Base-by-base conservation (phyloP, 2,329 filamentous ascomycete species). In the Sporothrix luriei region DNA sequence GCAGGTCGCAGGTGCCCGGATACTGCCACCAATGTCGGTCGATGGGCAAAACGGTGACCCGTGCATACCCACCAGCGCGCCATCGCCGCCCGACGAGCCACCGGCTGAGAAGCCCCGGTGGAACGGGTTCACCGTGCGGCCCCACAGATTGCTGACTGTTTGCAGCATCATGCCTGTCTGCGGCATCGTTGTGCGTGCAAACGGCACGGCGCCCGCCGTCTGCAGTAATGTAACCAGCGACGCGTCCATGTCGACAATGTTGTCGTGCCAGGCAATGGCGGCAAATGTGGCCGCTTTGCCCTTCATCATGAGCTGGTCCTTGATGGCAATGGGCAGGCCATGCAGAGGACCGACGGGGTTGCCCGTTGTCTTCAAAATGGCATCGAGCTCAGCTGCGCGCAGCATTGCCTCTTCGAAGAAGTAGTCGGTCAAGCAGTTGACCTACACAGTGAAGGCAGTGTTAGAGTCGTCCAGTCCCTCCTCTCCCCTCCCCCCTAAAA, bases 251-350 rank as follows among this genome's bases (percentile, higher is more conserved):
- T 73, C 43, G 10, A 69, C 52, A 2, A 72, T 65, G 48, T 73
- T 71, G 16, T 72, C 70, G 55, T 70, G 64, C 65, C 65, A 69
- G 1, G 62, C 51, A 57, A 49, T 24, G 16, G 69, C 61, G 13
- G n/a, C 52, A 19, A 68, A 61, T 14, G 48, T 66, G 9, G 52
- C 70, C 2, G 71, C 66, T 46, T 75, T 62, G 21, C 68, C 70
- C 33, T 48, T 54, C 49, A 71, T 49, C 19, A 57, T 48, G 29
- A 70, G 59, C 24, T 70, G 68, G 43, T 71, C 70, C 64, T 84
- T 84, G 24, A 84, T 72, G 59, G 81, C 83, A 9, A 84, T 73
- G 0, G 86, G 86, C 1, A 88, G 76, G 24, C 79, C 79, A 69
- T 80, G 79, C 1, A 81, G 74, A 19, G 79, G 78, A 0, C 79